These are phyloP conservation scores for Berberis thunbergii DNA, from an alignment of 164 flowering plant genomes.

Conservation along the genomic window DNA sequence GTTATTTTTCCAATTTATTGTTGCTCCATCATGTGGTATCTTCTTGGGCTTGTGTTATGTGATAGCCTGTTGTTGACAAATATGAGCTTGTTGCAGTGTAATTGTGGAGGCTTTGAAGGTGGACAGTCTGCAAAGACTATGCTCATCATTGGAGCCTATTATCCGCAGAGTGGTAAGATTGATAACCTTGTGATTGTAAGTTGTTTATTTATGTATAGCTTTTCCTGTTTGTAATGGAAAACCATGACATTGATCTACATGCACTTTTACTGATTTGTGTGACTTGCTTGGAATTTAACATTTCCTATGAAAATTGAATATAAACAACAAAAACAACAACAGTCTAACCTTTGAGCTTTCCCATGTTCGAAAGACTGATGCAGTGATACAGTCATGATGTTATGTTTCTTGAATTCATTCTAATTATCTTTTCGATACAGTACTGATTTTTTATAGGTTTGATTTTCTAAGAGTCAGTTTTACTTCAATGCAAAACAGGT, in stretches of 20 bases:
- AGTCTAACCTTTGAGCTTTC: no score
- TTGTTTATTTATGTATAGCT: not conserved
- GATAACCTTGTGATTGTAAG: not conserved
- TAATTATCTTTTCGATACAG: no score
- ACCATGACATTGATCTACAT: no score
- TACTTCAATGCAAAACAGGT: conserved; percentile 42
- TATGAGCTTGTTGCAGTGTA: conserved; percentile 52
- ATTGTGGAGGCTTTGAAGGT: conserved; percentile 97
- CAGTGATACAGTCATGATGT: not conserved
- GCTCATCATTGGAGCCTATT: conserved; percentile 98
- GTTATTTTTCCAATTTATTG: not conserved
- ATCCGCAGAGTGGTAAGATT: conserved; percentile 94
- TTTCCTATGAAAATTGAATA: no score
- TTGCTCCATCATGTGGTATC: not conserved
- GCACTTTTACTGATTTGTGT: no score
- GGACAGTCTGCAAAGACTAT: conserved; percentile 90
- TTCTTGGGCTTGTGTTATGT: no score
- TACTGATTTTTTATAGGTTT: not conserved
- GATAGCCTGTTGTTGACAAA: not conserved
- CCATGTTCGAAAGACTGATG: no score
- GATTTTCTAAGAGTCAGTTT: not conserved
- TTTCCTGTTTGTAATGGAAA: no score
- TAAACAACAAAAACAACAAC: no score
- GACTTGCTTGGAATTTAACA: no score
- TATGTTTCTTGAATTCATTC: not conserved